A percentile compares a stretch with the other conserved stretches of the same genome.
Evolutionary conservation across 441 rosid species (phyloP).

Genomic region (Jatropha podagrica): DNA sequence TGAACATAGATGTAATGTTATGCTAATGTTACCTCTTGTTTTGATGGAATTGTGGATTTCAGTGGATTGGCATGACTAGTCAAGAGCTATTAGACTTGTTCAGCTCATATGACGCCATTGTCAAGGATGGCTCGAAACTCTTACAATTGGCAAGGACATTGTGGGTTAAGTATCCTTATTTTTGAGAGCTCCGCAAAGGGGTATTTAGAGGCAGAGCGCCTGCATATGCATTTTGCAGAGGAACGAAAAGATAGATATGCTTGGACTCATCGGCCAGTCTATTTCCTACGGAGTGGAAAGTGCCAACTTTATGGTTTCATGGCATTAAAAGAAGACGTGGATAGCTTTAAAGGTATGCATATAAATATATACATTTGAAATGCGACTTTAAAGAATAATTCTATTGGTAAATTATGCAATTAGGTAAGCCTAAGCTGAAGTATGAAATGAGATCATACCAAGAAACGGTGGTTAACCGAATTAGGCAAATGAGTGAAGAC

Average conservation of each 20-base stretch:
- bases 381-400: too few relatives aligned
- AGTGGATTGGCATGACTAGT: slow-evolving; percentile 31
- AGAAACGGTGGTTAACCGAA: slow-evolving; percentile 56
- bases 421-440: slow-evolving; percentile 13
- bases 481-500: slow-evolving; percentile 57
- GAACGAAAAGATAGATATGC: slow-evolving; percentile 35
- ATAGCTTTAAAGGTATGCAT: slow-evolving; percentile 8
- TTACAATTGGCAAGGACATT: slow-evolving; percentile 30
- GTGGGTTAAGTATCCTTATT: slow-evolving; percentile 36
- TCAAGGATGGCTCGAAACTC: slow-evolving; percentile 27
- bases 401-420: not conserved
- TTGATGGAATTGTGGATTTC: slow-evolving; percentile 19
- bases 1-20: too few relatives aligned
- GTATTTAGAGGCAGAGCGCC: slow-evolving; percentile 35
- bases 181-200: slow-evolving; percentile 37
- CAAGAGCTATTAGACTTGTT: slow-evolving; percentile 34
- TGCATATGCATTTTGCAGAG: slow-evolving; percentile 30
- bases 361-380: too few relatives aligned
- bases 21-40: not conserved
- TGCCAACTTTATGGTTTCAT: slow-evolving; percentile 38
- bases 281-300: slow-evolving; percentile 18
- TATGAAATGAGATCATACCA: slow-evolving; percentile 45
- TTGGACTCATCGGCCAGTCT: slow-evolving; percentile 19
- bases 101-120: slow-evolving; percentile 24
- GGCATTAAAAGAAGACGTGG: slow-evolving; percentile 33